A percentile compares a stretch with the other conserved stretches of the same genome.
Conservation (phyloP, 73 alveolate genomes). For the Paramecium pentaurelia region DNA sequence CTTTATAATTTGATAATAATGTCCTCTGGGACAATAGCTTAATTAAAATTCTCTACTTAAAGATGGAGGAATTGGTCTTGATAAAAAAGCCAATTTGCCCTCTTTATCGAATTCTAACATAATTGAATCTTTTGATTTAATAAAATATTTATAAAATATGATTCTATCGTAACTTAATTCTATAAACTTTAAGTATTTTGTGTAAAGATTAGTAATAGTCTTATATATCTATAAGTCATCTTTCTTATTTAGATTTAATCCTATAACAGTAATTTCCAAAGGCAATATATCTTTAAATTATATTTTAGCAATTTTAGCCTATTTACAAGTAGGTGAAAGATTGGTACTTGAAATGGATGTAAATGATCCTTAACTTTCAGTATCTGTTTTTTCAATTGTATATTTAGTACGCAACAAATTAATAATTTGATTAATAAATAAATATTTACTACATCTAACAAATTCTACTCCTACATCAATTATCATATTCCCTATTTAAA, state of each 20-base stretch:
- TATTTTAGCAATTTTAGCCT: neutral
- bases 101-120: slow-evolving; percentile 16
- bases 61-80: neutral
- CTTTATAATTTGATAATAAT: neutral
- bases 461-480: slow-evolving; percentile 5
- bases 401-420: neutral
- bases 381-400: neutral
- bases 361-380: neutral
- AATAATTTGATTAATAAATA: neutral
- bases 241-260: neutral
- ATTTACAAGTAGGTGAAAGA: neutral
- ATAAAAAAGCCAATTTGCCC: neutral
- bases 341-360: neutral
- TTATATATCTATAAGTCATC: neutral
- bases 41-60: neutral
- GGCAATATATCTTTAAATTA: slow-evolving; percentile 11
- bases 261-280: neutral
- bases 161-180: neutral
- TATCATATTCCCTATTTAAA: neutral
- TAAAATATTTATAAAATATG: neutral
- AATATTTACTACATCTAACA: slow-evolving; percentile 9
- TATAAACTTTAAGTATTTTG: neutral
- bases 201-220: neutral
- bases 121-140: neutral
- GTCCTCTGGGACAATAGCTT: neutral